Evolutionary conservation across 129 eudicot species (phyloP), one percentile per base, ranked within the genome.

Genomic region (Escallonia herrerae): DNA sequence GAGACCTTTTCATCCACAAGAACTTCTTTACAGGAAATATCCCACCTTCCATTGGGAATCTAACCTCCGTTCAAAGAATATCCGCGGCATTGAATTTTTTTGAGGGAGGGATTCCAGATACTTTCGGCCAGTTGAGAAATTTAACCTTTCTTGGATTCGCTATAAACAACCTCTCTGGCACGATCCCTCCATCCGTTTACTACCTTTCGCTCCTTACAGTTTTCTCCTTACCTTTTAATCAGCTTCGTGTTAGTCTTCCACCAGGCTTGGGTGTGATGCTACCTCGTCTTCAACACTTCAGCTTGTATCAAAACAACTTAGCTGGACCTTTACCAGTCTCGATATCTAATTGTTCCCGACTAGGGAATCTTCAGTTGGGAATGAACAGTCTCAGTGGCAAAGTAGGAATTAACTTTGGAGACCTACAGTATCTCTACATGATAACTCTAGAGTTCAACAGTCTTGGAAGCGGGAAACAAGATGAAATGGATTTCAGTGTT

Each of bases 311-410:
- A 3, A 73, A 73, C 46, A 1, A 22, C 0, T 57, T 73, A 2
- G 40, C 40, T 12, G 77, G 77, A 3, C 7, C 55, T 7, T 22
- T 73, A 56, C 72, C 72, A 3, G 1, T 8, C 6, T 65, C 72
- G 6, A 15, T 73, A 7, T 73, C 77, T 6, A 73, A 73, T 47
- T 9, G 68, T 40, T 38, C 83, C 3, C 12, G 56, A 12, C 40
- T 81, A 39, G 15, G 3, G 15, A 40, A 37, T 7, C 64, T 81
- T 54, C 66, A 63, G 15, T 60, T 74, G 13, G 69, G 64, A 9
- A 8, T 52, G 14, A 82, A 82, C 60, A 62, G 67, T 54, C 55
- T 82, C 7, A 69, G 67, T 14, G 87, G 87, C n/a, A 82, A 74
- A 72, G 46, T 75, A 13, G 49, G 51, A 2, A 66, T 62, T 64